These are phyloP conservation scores for Taxillus chinensis DNA, from an alignment of 164 flowering plant genomes.

Conservation along the genomic window DNA sequence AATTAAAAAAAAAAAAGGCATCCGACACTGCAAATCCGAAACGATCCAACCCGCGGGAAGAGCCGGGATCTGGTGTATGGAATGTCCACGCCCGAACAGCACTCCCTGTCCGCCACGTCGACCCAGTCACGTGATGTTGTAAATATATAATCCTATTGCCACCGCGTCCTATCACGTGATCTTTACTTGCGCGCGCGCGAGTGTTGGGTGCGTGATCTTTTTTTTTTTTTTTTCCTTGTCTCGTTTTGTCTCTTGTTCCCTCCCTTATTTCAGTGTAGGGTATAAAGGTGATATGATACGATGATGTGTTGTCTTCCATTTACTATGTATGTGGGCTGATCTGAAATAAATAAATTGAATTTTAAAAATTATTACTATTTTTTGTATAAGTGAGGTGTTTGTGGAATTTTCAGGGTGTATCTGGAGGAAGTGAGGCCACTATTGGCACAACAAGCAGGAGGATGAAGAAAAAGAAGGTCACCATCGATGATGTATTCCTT, in stretches of 20 bases:
- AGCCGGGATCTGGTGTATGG: background rate
- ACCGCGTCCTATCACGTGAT: background rate
- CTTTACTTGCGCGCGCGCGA: background rate
- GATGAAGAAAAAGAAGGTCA: constrained; percentile 33
- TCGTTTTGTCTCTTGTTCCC: background rate
- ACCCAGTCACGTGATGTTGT: too few relatives aligned
- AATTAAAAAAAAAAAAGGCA: too few relatives aligned
- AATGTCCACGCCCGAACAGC: background rate
- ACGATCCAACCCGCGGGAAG: background rate
- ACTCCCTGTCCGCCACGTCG: background rate
- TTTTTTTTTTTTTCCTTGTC: background rate
- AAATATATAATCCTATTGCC: background rate
- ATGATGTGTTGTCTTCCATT: too few relatives aligned
- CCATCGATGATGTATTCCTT: too few relatives aligned
- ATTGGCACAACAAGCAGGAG: constrained; percentile 10
- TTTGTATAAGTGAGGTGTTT: background rate
- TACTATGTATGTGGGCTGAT: too few relatives aligned
- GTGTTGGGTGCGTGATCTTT: background rate
- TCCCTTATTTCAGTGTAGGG: too few relatives aligned
- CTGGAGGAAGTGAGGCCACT: constrained; percentile 12
- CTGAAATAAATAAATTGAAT: background rate
- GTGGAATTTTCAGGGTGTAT: constrained; percentile 13
- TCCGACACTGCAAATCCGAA: background rate
- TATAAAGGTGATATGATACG: too few relatives aligned
- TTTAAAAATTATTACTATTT: background rate